Evolutionary conservation across 768 basidiomycete genomes (phyloP).

Genomic region (Brasilioporus rufonigricans): DNA sequence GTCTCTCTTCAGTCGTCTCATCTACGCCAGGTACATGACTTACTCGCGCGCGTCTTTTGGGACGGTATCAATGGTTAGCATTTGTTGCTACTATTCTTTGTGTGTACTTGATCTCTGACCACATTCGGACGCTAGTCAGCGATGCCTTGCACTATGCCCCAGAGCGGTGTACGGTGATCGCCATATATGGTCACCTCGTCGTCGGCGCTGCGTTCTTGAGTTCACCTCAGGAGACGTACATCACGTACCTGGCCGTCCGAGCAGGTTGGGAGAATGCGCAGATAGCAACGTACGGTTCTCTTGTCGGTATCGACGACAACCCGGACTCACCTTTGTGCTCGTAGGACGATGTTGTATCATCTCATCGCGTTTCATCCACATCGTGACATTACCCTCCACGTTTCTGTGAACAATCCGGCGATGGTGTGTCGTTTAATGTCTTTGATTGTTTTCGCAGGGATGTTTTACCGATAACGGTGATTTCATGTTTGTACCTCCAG

Average conservation of each 20-base stretch:
- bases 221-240: slow-evolving; percentile 78
- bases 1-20: slow-evolving; percentile 56
- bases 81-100: neutral
- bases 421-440: slow-evolving; percentile 46
- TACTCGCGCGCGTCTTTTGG: slow-evolving; percentile 72
- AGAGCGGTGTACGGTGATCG: slow-evolving; percentile 74
- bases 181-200: slow-evolving; percentile 66
- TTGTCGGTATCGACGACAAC: neutral
- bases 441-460: neutral
- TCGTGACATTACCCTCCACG: slow-evolving; percentile 79
- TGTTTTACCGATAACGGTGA: neutral
- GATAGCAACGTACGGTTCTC: slow-evolving; percentile 61
- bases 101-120: slow-evolving; percentile 1
- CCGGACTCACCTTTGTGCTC: neutral
- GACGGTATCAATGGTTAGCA: slow-evolving; percentile 66
- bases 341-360: slow-evolving; percentile 75
- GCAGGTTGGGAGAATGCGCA: slow-evolving; percentile 79
- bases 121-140: slow-evolving; percentile 45
- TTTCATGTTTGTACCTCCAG: slow-evolving; percentile 32
- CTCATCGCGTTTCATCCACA: slow-evolving; percentile 68
- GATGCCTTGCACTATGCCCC: slow-evolving; percentile 69
- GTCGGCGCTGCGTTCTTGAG: slow-evolving; percentile 75
- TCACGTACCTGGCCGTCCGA: slow-evolving; percentile 77
- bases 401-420: slow-evolving; percentile 77
- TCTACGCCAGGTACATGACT: slow-evolving; percentile 67